These are phyloP conservation scores for Helianthus tuberosus DNA, from an alignment of 129 eudicot genomes.

Conservation along the genomic window DNA sequence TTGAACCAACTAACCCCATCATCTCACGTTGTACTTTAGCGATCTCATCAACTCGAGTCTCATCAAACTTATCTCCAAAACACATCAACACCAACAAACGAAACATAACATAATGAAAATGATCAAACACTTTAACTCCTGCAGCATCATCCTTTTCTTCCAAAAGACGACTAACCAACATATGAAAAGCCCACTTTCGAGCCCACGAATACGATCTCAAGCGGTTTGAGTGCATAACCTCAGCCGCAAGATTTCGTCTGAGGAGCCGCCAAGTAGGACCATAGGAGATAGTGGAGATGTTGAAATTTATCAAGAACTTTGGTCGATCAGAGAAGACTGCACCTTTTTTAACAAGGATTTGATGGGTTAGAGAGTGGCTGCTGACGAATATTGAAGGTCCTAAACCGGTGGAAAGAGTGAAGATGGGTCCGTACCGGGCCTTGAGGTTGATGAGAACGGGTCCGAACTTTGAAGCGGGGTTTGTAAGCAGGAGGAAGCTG, in stretches of 20 bases:
- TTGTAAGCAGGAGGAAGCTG: slow-evolving; percentile 28
- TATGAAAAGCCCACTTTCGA: background rate
- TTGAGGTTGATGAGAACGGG: slow-evolving; percentile 30
- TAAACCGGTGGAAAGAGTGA: slow-evolving; percentile 33
- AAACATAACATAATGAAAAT: slow-evolving; percentile 26
- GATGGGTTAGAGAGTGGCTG: slow-evolving; percentile 26
- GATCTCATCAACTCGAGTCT: slow-evolving; percentile 21
- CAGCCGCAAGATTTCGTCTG: slow-evolving; percentile 12
- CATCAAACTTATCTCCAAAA: slow-evolving; percentile 37
- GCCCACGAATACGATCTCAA: background rate
- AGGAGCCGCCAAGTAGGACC: slow-evolving; percentile 29
- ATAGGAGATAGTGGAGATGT: slow-evolving; percentile 9
- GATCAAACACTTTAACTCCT: background rate
- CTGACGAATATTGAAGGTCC: slow-evolving; percentile 6
- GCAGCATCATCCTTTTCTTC: background rate
- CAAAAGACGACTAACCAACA: background rate
- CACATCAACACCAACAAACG: slow-evolving; percentile 30
- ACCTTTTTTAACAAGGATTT: slow-evolving; percentile 26
- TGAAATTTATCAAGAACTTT: background rate
- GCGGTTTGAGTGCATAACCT: background rate
- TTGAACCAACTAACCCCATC: background rate
- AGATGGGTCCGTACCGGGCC: slow-evolving; percentile 51
- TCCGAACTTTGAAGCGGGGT: slow-evolving; percentile 27
- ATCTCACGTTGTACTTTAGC: slow-evolving; percentile 19
- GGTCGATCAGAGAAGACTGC: slow-evolving; percentile 30